Conservation (phyloP, 2,329 filamentous ascomycete species). For the Metarhizium brunneum region DNA sequence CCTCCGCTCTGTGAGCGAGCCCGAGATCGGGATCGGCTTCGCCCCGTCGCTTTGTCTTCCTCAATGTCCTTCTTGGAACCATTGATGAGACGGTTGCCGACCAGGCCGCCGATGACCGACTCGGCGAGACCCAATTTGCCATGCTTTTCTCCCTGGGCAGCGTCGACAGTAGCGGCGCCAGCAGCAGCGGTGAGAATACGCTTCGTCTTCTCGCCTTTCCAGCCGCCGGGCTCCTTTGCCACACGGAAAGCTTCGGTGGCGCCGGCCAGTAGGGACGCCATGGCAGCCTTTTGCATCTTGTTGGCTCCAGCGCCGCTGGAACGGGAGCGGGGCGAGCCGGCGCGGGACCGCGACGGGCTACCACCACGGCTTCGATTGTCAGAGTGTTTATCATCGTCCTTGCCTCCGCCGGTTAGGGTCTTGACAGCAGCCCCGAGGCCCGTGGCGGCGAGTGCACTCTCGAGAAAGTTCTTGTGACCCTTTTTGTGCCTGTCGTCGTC, state of each 20-base stretch:
- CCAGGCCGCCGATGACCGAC: slow-evolving; percentile 79
- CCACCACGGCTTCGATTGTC: slow-evolving; percentile 40
- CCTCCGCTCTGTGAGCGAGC: slow-evolving; percentile 43
- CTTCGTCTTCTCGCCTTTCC: slow-evolving; percentile 87
- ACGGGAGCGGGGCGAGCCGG: slow-evolving; percentile 43
- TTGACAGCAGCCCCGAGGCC: slow-evolving; percentile 54
- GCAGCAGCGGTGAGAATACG: slow-evolving; percentile 81
- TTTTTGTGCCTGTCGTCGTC: slow-evolving; percentile 48
- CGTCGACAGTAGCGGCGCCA: slow-evolving; percentile 79
- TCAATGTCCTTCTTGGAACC: slow-evolving; percentile 61
- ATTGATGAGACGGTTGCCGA: slow-evolving; percentile 78
- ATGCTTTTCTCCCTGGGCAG: slow-evolving; percentile 61
- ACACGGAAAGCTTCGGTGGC: slow-evolving; percentile 88
- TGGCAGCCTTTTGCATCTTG: slow-evolving; percentile 77
- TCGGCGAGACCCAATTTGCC: slow-evolving; percentile 79
- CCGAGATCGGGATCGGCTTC: slow-evolving; percentile 62
- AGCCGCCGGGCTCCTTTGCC: slow-evolving; percentile 78
- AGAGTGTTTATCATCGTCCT: slow-evolving; percentile 27
- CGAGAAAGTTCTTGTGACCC: slow-evolving; percentile 55
- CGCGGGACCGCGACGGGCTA: slow-evolving; percentile 33
- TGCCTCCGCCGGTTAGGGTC: slow-evolving; percentile 41
- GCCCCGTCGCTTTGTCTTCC: slow-evolving; percentile 47
- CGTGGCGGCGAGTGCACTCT: slow-evolving; percentile 52
- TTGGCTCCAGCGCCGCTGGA: slow-evolving; percentile 26
- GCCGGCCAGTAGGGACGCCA: slow-evolving; percentile 81